phyloP scores from a whole-genome alignment of 208 protist genomes.

The Trypanosoma lewisi region DNA sequence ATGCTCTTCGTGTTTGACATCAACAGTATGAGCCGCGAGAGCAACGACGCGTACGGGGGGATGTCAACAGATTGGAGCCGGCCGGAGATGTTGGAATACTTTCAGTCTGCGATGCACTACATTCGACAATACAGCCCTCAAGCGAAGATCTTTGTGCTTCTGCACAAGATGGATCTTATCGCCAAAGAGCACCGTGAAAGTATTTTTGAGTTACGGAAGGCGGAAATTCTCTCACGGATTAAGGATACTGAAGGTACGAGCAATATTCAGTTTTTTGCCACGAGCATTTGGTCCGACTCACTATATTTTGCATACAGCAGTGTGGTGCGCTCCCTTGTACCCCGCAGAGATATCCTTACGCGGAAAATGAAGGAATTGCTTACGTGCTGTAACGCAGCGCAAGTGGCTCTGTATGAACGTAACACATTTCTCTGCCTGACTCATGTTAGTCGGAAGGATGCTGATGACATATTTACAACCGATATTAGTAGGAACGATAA shows the following conservation, averaged over 20 bases:
- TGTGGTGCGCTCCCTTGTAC: constrained; percentile 97
- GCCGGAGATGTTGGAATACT: constrained; percentile 97
- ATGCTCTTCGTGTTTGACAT: constrained; percentile 99
- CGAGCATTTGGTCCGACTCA: constrained; percentile 99
- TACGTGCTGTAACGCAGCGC: constrained; percentile 94
- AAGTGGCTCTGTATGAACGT: constrained; percentile 98
- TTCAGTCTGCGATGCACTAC: constrained; percentile 93
- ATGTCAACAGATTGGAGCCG: constrained; percentile 66
- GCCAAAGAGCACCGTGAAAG: constrained; percentile 54
- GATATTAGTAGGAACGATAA: background rate
- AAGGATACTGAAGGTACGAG: constrained; percentile 40
- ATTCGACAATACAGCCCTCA: constrained; percentile 95
- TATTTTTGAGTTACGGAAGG: constrained; percentile 72
- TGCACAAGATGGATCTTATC: constrained; percentile 99
- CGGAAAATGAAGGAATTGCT: constrained; percentile 91
- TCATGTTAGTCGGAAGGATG: constrained; percentile 74
- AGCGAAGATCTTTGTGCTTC: constrained; percentile 97
- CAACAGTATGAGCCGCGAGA: constrained; percentile 86
- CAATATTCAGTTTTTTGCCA: constrained; percentile 95
- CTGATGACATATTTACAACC: constrained; percentile 15
- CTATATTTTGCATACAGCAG: constrained; percentile 95
- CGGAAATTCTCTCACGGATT: constrained; percentile 64
- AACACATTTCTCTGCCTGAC: constrained; percentile 97
- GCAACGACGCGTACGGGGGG: constrained; percentile 17
- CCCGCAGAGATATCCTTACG: constrained; percentile 94